Percentiles rank a stretch among this genome's conserved stretches.
Conservation (phyloP, 2,329 filamentous ascomycete species). For the Waltergamsia citrina region DNA sequence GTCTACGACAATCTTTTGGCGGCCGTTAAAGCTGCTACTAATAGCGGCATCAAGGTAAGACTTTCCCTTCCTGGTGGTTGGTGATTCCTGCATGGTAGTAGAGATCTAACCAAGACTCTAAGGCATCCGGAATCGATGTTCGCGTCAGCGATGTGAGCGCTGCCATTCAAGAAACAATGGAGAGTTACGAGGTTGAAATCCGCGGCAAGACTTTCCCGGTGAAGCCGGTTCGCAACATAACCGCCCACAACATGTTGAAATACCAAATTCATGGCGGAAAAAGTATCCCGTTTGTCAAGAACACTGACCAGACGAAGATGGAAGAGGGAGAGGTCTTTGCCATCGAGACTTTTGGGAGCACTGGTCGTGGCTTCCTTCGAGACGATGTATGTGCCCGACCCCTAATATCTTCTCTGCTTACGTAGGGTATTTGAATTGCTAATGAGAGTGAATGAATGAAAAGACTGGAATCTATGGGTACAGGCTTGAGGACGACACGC, state of each 20-base stretch:
- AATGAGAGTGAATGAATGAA: too few species aligned
- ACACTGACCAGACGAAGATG: conserved; percentile 79
- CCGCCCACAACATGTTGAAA: conserved; percentile 75
- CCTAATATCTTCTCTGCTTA: too few species aligned
- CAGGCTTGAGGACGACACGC: conserved; percentile 27
- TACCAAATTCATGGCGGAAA: conserved; percentile 85
- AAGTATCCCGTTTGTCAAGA: conserved; percentile 83
- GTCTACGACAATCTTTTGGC: conserved; percentile 62
- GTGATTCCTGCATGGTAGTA: not conserved
- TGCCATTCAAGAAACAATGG: conserved; percentile 79
- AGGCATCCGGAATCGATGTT: conserved; percentile 70
- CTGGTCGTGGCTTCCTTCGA: conserved; percentile 69
- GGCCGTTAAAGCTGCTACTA: conserved; percentile 65
- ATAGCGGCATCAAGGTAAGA: conserved; percentile 63
- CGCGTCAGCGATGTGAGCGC: conserved; percentile 75
- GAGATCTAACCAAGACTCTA: not conserved
- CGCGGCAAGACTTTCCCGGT: conserved; percentile 67
- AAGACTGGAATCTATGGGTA: conserved; percentile 44
- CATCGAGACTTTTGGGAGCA: conserved; percentile 89
- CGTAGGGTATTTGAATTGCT: too few species aligned
- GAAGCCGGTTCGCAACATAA: conserved; percentile 73
- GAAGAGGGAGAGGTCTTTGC: conserved; percentile 89
- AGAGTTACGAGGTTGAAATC: conserved; percentile 80
- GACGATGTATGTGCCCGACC: conserved; percentile 57
- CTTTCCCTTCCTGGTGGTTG: too few species aligned